Percentiles rank a stretch among this genome's conserved stretches.
These are phyloP conservation scores for Rubia yunnanensis DNA, from an alignment of 257 asterid species.

Conservation along the genomic window DNA sequence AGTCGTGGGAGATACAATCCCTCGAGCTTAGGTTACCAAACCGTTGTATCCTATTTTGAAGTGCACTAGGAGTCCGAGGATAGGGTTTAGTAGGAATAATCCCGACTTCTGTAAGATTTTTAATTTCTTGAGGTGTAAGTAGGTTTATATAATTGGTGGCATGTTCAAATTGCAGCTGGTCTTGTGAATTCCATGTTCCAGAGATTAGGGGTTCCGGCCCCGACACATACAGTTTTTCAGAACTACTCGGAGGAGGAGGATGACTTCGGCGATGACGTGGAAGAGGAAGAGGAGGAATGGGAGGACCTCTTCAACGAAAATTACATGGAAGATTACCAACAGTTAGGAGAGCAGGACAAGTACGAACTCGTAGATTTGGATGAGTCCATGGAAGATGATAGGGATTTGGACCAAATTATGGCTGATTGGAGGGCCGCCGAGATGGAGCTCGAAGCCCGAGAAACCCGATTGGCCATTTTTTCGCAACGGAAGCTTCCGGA, in stretches of 20 bases:
- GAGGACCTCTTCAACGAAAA: too few species aligned
- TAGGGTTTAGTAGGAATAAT: not conserved
- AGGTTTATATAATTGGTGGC: not conserved
- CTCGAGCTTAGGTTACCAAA: not conserved
- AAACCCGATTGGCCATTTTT: too few species aligned
- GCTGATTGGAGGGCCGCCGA: constrained; percentile 89
- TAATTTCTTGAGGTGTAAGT: not conserved
- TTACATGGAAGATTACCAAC: constrained; percentile 75
- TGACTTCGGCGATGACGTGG: constrained; percentile 42
- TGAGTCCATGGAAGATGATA: constrained; percentile 75
- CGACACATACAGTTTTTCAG: constrained; percentile 37
- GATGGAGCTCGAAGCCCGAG: constrained; percentile 57
- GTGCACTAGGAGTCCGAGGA: not conserved
- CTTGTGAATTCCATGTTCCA: constrained; percentile 39
- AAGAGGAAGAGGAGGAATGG: constrained; percentile 87
- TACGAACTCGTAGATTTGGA: constrained; percentile 72
- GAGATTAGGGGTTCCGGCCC: constrained; percentile 29
- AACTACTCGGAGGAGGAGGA: constrained; percentile 36
- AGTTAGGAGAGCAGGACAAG: constrained; percentile 73
- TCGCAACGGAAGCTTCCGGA: constrained; percentile 70
- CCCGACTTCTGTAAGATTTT: too few species aligned
- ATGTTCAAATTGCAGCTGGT: constrained; percentile 29
- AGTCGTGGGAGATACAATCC: too few species aligned
- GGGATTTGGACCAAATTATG: constrained; percentile 73
- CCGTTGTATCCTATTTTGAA: not conserved